Evolutionary conservation across 805 yeast genomes (phyloP).

Genomic region (Blastobotrys muscicola): DNA sequence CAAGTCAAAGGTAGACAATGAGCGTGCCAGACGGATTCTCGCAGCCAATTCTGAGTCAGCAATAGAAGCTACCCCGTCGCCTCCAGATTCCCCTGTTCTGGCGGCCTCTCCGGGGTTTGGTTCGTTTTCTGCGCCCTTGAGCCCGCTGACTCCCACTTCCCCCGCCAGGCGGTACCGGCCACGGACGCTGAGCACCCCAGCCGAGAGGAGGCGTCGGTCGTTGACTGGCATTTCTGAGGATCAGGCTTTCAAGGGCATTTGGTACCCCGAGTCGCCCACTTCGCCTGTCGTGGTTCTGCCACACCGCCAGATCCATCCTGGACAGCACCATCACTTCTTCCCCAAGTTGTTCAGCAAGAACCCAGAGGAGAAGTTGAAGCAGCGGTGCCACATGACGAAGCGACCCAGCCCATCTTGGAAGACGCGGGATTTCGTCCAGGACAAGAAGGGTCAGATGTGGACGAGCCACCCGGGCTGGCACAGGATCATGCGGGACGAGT

Average conservation of each 20-base stretch:
- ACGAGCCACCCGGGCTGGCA: slow-evolving; percentile 19
- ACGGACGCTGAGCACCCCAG: too few species aligned
- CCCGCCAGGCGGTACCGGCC: too few species aligned
- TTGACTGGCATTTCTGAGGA: too few species aligned
- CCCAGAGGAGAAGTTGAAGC: slow-evolving; percentile 11
- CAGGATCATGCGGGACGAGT: slow-evolving; percentile 17
- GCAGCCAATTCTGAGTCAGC: slow-evolving; percentile 1
- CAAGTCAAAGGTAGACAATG: slow-evolving; percentile 9
- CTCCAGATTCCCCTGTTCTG: slow-evolving; percentile 6
- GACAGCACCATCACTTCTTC: neutral
- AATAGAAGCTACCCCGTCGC: slow-evolving; percentile 3
- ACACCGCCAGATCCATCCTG: too few species aligned
- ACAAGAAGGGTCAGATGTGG: slow-evolving; percentile 8
- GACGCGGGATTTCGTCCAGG: slow-evolving; percentile 7
- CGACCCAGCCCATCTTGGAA: slow-evolving; percentile 15
- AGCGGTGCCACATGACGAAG: slow-evolving; percentile 14
- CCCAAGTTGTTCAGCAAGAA: slow-evolving; percentile 6
- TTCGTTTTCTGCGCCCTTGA: too few species aligned
- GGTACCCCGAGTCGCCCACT: too few species aligned
- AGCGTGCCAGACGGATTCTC: slow-evolving; percentile 7
- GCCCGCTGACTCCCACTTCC: too few species aligned
- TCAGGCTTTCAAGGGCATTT: too few species aligned
- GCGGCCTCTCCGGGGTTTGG: too few species aligned
- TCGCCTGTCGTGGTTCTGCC: too few species aligned
- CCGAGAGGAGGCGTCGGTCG: too few species aligned